Evolutionary conservation across 2,329 filamentous ascomycete species (phyloP), one percentile per base, ranked within the genome.

Genomic region (Ophiostoma ulmi): DNA sequence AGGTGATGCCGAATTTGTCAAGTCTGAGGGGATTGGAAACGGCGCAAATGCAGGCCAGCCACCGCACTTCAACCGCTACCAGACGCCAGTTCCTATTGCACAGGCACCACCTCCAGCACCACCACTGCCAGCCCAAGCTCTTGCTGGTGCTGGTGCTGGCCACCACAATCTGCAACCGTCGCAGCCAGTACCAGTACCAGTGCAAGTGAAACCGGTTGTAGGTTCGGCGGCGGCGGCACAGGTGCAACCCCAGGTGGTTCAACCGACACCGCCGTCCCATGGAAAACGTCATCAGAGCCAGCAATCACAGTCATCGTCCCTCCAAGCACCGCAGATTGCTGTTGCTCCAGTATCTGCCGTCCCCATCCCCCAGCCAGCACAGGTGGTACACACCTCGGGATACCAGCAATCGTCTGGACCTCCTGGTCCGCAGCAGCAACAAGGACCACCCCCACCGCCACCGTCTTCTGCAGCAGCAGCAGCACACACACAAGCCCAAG

Each of bases 1-100:
- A 71, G 68, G 73, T 74, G 72, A 68, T 3, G 73, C 70, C 52
- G 73, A 41, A 26, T 31, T 44, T 22, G n/a, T 80, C 67, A 87
- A 87, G 77, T 75, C 80, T 69, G 85, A 87, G 22, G 58, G 26
- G 4, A 13, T 26, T 31, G 58, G 22, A 69, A 76, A 79, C 39
- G 35, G 11, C 0, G 6, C 44, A 14, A 44, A 44, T 44, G 41
- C 41, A 44, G 41, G 14, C 5, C n/a, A 22, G 61, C n/a, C n/a
- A 26, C 31, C 68, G 52, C 63, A 68, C 4, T 77, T 76, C 66
- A 70, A 72, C 26, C 77, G 76, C 31, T 79, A 77, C 75, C 78
- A 77, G 72, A 75, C 78, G 17, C 75, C 75, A 10, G 74, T 77
- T 26, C 76, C 77, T 13, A 77, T 80, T 68, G 77, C 78, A 26